Evolutionary conservation across 208 protist species (phyloP).

Genomic region (Kentomonas sorsogonicus): DNA sequence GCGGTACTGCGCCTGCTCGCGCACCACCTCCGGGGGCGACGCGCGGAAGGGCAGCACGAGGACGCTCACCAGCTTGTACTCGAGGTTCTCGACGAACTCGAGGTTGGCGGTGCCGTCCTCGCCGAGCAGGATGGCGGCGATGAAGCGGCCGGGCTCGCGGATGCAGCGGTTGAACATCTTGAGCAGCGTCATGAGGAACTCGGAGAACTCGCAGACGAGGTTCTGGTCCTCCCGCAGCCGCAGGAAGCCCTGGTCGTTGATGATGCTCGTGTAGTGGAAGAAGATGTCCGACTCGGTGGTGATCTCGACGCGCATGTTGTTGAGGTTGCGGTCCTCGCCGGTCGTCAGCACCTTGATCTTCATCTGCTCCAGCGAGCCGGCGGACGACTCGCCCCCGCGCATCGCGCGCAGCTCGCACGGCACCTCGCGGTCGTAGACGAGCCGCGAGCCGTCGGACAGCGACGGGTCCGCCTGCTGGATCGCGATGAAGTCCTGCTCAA

Average conservation of each 20-base stretch:
- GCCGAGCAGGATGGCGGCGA: constrained; percentile 80
- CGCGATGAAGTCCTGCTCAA: constrained; percentile 88
- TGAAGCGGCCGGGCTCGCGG: constrained; percentile 79
- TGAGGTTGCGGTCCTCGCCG: constrained; percentile 75
- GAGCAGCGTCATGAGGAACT: constrained; percentile 89
- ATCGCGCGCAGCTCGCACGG: constrained; percentile 86
- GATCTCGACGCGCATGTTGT: constrained; percentile 79
- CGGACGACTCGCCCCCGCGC: constrained; percentile 50
- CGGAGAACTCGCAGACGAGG: constrained; percentile 90
- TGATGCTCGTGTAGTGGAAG: constrained; percentile 90
- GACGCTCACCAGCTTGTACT: constrained; percentile 94
- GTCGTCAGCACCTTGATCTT: constrained; percentile 87
- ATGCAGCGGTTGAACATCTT: constrained; percentile 93
- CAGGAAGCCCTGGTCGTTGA: constrained; percentile 83
- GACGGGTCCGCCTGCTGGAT: constrained; percentile 91
- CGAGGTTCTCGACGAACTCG: constrained; percentile 93
- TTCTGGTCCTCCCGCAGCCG: constrained; percentile 87
- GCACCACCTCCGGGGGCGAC: constrained; percentile 81
- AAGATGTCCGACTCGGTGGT: constrained; percentile 91
- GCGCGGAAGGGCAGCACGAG: constrained; percentile 84
- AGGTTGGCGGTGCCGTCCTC: constrained; percentile 81
- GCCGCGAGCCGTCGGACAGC: constrained; percentile 76
- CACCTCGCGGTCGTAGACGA: constrained; percentile 91
- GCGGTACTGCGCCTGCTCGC: constrained; percentile 89
- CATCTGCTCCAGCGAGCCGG: constrained; percentile 87